Evolutionary conservation across 106 monocot species (phyloP).

Genomic region (Platanthera zijinensis): DNA sequence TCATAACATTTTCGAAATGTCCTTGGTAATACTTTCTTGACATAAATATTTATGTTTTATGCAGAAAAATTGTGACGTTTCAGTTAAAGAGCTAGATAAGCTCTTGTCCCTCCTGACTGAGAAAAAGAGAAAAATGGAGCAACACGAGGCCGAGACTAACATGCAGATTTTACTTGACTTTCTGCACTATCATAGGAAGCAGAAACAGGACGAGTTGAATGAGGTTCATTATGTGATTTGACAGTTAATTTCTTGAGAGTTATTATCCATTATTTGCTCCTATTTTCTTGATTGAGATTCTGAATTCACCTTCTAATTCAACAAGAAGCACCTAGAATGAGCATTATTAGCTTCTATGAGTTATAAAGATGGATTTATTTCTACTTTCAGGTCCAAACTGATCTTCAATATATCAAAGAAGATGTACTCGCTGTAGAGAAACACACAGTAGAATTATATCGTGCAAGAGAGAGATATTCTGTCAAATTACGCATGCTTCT

Average conservation of each 20-base stretch:
- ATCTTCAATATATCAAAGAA: conserved; percentile 92
- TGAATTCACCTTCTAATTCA: neutral
- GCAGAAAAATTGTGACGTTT: conserved; percentile 81
- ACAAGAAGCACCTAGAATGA: neutral
- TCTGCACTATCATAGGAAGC: conserved; percentile 84
- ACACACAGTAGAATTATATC: conserved; percentile 67
- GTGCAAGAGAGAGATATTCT: conserved; percentile 87
- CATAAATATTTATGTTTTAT: conserved; percentile 6
- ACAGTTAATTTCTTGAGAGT: neutral
- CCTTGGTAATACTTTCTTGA: neutral
- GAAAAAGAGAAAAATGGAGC: conserved; percentile 91
- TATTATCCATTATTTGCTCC: neutral
- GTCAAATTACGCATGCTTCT: conserved; percentile 72
- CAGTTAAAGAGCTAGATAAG: conserved; percentile 78
- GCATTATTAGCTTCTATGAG: neutral
- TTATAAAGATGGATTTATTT: neutral
- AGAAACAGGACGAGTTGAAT: conserved; percentile 89
- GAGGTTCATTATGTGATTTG: conserved; percentile 40
- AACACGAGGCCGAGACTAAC: conserved; percentile 93
- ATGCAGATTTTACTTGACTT: conserved; percentile 96
- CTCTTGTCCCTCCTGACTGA: conserved; percentile 67
- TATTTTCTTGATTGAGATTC: neutral
- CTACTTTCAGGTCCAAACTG: conserved; percentile 73
- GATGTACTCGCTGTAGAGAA: conserved; percentile 90
- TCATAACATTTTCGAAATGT: too few species aligned